Percentiles rank a stretch among this genome's conserved stretches.
Conservation (phyloP, 139 green algal genomes). For the Deuterostichococcus epilithicus region DNA sequence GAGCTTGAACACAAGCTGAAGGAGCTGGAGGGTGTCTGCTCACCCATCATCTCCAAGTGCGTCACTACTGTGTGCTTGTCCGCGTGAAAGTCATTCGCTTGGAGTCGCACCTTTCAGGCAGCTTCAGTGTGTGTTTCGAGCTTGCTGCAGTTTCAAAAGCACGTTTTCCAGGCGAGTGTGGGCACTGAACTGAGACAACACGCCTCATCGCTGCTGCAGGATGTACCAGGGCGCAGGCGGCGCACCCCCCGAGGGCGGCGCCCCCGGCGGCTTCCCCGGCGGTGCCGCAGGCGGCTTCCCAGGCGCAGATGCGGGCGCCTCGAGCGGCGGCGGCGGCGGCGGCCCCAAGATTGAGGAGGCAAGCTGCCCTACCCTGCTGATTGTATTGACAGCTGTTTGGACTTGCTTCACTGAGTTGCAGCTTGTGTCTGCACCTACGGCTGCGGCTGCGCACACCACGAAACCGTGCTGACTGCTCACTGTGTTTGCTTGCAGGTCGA, state of each 20-base stretch:
- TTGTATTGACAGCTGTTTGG: no score
- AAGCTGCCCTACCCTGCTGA: no score
- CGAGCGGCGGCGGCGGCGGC: slow-evolving; percentile 21
- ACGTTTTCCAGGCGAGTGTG: not conserved
- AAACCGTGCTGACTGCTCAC: no score
- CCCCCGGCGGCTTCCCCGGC: slow-evolving; percentile 28
- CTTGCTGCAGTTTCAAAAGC: not conserved
- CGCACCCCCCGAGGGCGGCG: slow-evolving; percentile 8
- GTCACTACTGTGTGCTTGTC: slow-evolving; percentile 40
- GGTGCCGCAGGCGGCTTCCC: slow-evolving; percentile 27
- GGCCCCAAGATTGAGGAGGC: slow-evolving; percentile 85
- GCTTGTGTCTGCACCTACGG: no score
- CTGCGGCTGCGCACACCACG: no score
- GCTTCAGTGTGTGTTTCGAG: not conserved
- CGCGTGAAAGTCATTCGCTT: no score
- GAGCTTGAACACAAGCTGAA: slow-evolving; percentile 98
- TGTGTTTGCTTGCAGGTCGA: no score
- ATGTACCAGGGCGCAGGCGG: slow-evolving; percentile 60
- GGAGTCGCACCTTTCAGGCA: no score
- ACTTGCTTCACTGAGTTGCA: no score
- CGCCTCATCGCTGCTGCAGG: slow-evolving; percentile 13
- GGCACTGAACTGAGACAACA: no score
- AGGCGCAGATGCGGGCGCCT: slow-evolving; percentile 24
- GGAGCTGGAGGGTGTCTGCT: slow-evolving; percentile 91
- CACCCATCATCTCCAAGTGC: slow-evolving; percentile 83